Evolutionary conservation across 2,329 filamentous ascomycete genomes (phyloP).

Genomic region (Huntiella omanensis): DNA sequence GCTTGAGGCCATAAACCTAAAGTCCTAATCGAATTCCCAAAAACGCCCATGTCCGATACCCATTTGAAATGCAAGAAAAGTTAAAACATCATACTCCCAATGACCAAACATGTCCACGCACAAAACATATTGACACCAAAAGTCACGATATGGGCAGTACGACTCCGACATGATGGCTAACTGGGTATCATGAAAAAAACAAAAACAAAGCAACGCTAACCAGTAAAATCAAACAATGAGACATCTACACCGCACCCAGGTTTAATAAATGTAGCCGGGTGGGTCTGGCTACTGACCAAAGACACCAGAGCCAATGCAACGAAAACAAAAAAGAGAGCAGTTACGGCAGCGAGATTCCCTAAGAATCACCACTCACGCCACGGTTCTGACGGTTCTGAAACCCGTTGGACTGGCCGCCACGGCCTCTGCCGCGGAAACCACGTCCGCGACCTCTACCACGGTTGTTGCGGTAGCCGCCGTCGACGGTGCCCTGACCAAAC

Average conservation of each 20-base stretch:
- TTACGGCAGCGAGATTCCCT: background rate
- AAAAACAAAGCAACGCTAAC: constrained; percentile 4
- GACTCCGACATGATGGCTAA: too few species aligned
- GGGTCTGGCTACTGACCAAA: background rate
- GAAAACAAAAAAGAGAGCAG: background rate
- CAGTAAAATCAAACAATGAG: constrained; percentile 1
- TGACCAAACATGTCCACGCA: too few species aligned
- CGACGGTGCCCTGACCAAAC: constrained; percentile 90
- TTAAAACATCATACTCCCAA: too few species aligned
- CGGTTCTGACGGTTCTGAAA: constrained; percentile 10
- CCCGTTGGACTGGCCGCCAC: constrained; percentile 21
- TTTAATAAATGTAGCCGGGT: background rate
- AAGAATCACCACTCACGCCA: constrained; percentile 1
- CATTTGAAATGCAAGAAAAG: too few species aligned
- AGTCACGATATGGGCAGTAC: too few species aligned
- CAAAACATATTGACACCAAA: too few species aligned
- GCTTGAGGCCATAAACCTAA: too few species aligned
- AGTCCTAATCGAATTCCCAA: too few species aligned
- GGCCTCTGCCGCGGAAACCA: constrained; percentile 32
- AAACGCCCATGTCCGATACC: too few species aligned
- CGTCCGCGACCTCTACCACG: constrained; percentile 57
- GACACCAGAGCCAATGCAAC: background rate
- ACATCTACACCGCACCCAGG: background rate
- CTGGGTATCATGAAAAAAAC: background rate
- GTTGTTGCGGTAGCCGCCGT: constrained; percentile 58